These are phyloP conservation scores for Blakeslea trispora DNA, from an alignment of 371 early-diverging fungal genomes.

Conservation along the genomic window DNA sequence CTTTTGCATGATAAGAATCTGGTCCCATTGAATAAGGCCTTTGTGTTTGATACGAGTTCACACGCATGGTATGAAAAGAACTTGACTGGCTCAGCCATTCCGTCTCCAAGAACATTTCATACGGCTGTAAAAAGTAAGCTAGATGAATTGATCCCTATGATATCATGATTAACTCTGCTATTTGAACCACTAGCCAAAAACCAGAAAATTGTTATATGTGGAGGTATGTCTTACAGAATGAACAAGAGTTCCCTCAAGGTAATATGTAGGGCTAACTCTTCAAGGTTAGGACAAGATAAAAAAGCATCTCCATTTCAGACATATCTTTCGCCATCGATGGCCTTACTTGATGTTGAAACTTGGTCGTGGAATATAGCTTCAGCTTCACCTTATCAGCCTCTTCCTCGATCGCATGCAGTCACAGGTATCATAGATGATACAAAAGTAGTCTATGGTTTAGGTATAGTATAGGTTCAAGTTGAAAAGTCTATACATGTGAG, in stretches of 20 bases:
- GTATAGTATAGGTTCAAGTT: neutral
- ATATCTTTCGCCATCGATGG: constrained; percentile 34
- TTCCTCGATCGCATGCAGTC: constrained; percentile 35
- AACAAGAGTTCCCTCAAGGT: no score
- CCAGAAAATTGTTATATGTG: constrained; percentile 29
- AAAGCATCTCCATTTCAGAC: constrained; percentile 32
- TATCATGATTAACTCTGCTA: no score
- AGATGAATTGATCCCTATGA: no score
- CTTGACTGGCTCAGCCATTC: constrained; percentile 20
- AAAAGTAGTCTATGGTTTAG: constrained; percentile 35
- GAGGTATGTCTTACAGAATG: constrained; percentile 16
- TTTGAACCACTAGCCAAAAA: constrained; percentile 17
- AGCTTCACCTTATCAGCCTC: constrained; percentile 32
- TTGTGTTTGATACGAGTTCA: constrained; percentile 19
- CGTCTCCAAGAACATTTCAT: constrained; percentile 31
- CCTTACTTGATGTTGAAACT: constrained; percentile 20
- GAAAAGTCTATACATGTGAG: no score
- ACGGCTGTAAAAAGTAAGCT: constrained; percentile 36
- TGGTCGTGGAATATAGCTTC: constrained; percentile 35
- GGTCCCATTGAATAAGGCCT: constrained; percentile 19
- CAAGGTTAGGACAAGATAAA: constrained; percentile 27
- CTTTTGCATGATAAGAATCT: constrained; percentile 6
- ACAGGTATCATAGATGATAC: constrained; percentile 29
- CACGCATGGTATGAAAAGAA: constrained; percentile 26
- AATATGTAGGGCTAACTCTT: neutral